These are phyloP conservation scores for Pleurozium schreberi DNA, from an alignment of 225 moss, liverwort and hornwort species.

Conservation along the genomic window DNA sequence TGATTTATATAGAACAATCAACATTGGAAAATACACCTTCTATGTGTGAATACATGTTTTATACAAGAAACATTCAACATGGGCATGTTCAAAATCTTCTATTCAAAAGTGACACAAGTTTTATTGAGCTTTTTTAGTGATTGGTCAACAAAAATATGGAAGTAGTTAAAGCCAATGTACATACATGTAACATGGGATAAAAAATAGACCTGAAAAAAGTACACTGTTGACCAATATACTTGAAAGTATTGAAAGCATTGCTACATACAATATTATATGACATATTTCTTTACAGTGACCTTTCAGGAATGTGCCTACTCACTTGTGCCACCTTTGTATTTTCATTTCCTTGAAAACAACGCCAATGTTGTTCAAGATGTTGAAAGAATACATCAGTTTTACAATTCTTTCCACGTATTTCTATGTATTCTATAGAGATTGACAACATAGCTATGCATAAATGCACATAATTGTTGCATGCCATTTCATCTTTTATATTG, in stretches of 20 bases:
- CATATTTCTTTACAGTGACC: not conserved
- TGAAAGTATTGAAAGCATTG: not conserved
- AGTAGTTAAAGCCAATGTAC: not conserved
- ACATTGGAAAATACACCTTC: not conserved
- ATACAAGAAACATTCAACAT: not conserved
- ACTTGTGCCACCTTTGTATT: not conserved
- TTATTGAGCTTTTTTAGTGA: not conserved
- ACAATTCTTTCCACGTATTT: not conserved
- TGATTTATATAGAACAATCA: not conserved
- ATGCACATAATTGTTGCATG: not conserved
- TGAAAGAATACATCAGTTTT: not conserved
- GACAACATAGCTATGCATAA: not conserved
- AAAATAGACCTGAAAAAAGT: not conserved
- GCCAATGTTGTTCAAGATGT: not conserved
- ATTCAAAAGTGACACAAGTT: not conserved
- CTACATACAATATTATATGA: not conserved
- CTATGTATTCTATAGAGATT: not conserved
- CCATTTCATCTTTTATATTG: rapidly evolving
- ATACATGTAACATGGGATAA: no score
- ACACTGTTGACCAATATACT: not conserved
- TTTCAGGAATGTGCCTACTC: not conserved
- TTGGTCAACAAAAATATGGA: rapidly evolving
- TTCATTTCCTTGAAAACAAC: no score
- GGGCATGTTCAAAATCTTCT: not conserved
- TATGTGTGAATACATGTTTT: not conserved